Evolutionary conservation across 768 basidiomycete genomes (phyloP).

Genomic region (Mrakia blollopis): DNA sequence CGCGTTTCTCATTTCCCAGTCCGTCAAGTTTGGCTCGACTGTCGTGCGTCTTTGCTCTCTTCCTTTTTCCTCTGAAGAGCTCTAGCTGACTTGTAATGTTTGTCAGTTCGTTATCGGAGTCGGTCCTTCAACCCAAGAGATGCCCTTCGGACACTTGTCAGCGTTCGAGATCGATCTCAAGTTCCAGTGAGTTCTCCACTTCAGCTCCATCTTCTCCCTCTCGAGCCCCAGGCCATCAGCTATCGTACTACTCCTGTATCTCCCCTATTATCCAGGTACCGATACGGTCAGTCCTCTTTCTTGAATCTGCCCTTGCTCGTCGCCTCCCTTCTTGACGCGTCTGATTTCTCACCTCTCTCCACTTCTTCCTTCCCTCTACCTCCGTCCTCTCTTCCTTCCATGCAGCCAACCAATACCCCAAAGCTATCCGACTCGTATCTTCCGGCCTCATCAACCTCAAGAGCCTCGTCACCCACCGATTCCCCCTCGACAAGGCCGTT

Average conservation of each 20-base stretch:
- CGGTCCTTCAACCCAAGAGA: constrained; percentile 43
- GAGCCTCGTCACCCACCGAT: constrained; percentile 49
- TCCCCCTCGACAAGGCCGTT: constrained; percentile 44
- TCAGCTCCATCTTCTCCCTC: background rate
- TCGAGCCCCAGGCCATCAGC: too few relatives aligned
- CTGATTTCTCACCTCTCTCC: background rate
- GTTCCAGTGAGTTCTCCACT: constrained; percentile 39
- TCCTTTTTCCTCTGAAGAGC: background rate
- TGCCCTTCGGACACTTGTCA: constrained; percentile 46
- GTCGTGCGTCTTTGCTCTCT: constrained; percentile 32
- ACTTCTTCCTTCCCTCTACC: background rate
- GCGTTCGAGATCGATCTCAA: constrained; percentile 47
- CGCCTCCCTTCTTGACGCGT: background rate
- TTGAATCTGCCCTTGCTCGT: background rate
- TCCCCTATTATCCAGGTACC: background rate
- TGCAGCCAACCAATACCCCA: constrained; percentile 46
- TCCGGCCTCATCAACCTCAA: constrained; percentile 41
- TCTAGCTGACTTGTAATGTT: background rate
- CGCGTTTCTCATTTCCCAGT: constrained; percentile 34
- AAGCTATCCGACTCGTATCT: constrained; percentile 44
- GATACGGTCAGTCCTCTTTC: constrained; percentile 13
- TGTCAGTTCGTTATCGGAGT: constrained; percentile 46
- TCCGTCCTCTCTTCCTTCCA: constrained; percentile 38
- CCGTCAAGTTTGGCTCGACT: constrained; percentile 45
- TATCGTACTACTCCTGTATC: too few relatives aligned